Base-by-base conservation (phyloP, 306 rosid genomes). In the Vigna angularis region DNA sequence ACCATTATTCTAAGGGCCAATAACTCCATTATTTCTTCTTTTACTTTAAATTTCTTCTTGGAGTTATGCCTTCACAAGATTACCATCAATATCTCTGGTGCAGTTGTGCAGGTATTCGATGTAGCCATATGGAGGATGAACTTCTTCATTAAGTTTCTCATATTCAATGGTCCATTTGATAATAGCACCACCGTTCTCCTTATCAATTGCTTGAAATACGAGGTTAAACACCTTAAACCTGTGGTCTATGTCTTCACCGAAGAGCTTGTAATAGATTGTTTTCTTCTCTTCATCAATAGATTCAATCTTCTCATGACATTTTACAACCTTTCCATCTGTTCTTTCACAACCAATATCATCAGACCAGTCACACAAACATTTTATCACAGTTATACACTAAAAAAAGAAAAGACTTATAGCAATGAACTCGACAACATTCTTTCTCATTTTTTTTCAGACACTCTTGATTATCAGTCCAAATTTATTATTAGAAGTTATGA, bases 41-140 rank as follows among this genome's bases (percentile, higher is more conserved):
- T 42, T 40, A 1, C 45, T 7, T 40, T 26, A 26, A 26, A 26
- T 26, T 34, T 40, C 38, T 36, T 36, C 42, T 42, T 80, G 47
- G 14, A 15, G 1, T 17, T 20, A 77, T 48, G 71, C 79, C 63
- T 72, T 73, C 74, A 77, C 30, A 81, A 72, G 82, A 80, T 81
- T 26, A 2, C 3, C 68, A 42, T 81, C 81, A 18, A 78, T 5
- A 5, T 85, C 88, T 68, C 14, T 73, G 7, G 53, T 73, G 66
- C 70, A 0, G n/a, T 61, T 73, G 59, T 10, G 15, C 1, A 66
- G 1, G n/a, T 30, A 73, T 0, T 73, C 78, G 65, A 45, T 9
- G n/a, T 58, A 85, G 10, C 72, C 80, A 73, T 69, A 7, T 14
- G 88, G 85, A 73, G 77, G 51, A 22, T 76, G 66, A 58, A 81